phyloP scores from a whole-genome alignment of 768 basidiomycete genomes.

The Russula virescens region DNA sequence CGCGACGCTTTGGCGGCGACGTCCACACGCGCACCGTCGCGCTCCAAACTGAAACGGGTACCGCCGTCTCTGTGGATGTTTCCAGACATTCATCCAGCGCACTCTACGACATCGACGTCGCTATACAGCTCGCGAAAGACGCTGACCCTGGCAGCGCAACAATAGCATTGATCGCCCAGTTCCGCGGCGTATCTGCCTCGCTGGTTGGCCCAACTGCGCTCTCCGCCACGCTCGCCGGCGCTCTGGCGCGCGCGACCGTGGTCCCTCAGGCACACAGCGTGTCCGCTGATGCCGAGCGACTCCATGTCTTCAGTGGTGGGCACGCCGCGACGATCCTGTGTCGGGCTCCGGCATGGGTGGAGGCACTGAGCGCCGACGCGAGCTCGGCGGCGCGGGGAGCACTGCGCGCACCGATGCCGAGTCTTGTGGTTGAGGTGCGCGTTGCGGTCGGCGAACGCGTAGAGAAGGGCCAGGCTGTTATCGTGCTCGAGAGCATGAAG shows the following conservation, averaged over 20 bases:
- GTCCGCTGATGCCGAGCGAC: slow-evolving; percentile 50
- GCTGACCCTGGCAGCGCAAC: background rate
- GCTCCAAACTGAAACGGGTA: slow-evolving; percentile 51
- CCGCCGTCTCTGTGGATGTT: slow-evolving; percentile 38
- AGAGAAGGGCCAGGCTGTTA: slow-evolving; percentile 72
- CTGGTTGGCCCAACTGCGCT: slow-evolving; percentile 51
- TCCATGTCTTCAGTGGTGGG: slow-evolving; percentile 68
- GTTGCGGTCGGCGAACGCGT: slow-evolving; percentile 75
- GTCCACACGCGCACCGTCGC: slow-evolving; percentile 54
- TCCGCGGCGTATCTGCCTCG: slow-evolving; percentile 44
- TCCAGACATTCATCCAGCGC: slow-evolving; percentile 38
- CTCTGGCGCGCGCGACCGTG: slow-evolving; percentile 55
- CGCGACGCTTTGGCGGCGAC: slow-evolving; percentile 77
- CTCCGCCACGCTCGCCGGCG: slow-evolving; percentile 46
- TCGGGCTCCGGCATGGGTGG: slow-evolving; percentile 67
- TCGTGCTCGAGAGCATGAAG: slow-evolving; percentile 96
- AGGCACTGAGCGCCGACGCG: slow-evolving; percentile 58
- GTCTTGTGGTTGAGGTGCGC: slow-evolving; percentile 82
- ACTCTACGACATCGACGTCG: slow-evolving; percentile 38
- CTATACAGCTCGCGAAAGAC: slow-evolving; percentile 36
- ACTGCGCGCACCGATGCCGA: slow-evolving; percentile 86
- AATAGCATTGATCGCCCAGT: slow-evolving; percentile 34
- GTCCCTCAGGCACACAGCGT: slow-evolving; percentile 59
- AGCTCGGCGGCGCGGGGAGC: slow-evolving; percentile 53
- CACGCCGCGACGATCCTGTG: slow-evolving; percentile 59